phyloP scores from a whole-genome alignment of 108 stramenopile species.

The Nitzschia sp. region DNA sequence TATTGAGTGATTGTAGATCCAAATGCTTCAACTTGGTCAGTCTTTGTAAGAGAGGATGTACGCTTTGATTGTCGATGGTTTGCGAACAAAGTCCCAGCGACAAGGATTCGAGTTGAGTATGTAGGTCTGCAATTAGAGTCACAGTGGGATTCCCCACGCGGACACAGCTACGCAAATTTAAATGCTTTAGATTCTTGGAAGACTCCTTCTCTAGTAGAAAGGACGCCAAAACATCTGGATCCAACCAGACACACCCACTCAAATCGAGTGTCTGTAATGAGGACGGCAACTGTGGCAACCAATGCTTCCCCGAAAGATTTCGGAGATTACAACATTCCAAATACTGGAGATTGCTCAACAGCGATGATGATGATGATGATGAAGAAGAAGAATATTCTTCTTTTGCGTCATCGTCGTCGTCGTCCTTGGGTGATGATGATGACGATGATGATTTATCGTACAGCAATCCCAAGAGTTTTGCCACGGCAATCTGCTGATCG shows the following conservation, averaged over 20 bases:
- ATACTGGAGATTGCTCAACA: slow-evolving; percentile 11
- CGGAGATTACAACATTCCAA: slow-evolving; percentile 20
- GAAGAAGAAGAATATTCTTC: no score
- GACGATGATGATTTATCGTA: no score
- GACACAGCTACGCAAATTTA: slow-evolving; percentile 19
- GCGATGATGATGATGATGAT: no score
- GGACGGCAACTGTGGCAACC: slow-evolving; percentile 5
- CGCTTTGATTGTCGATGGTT: background rate
- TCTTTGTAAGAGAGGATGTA: slow-evolving; percentile 11
- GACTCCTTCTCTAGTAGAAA: background rate
- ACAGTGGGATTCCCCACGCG: background rate
- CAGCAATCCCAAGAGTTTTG: background rate
- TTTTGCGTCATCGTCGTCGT: no score
- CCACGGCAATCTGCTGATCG: background rate
- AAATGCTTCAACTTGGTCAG: slow-evolving; percentile 18
- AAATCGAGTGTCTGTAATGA: slow-evolving; percentile 18
- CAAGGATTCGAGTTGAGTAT: slow-evolving; percentile 4
- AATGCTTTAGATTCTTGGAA: slow-evolving; percentile 4
- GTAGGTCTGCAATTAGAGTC: background rate
- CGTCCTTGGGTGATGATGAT: no score
- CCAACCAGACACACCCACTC: slow-evolving; percentile 9
- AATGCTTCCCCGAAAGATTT: slow-evolving; percentile 1
- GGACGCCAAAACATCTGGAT: background rate
- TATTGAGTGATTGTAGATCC: slow-evolving; percentile 19
- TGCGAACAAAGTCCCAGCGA: slow-evolving; percentile 33